Percentiles rank a stretch among this genome's conserved stretches.
phyloP scores from a whole-genome alignment of 371 early-diverging fungal genomes.

The Funneliformis caledonium region DNA sequence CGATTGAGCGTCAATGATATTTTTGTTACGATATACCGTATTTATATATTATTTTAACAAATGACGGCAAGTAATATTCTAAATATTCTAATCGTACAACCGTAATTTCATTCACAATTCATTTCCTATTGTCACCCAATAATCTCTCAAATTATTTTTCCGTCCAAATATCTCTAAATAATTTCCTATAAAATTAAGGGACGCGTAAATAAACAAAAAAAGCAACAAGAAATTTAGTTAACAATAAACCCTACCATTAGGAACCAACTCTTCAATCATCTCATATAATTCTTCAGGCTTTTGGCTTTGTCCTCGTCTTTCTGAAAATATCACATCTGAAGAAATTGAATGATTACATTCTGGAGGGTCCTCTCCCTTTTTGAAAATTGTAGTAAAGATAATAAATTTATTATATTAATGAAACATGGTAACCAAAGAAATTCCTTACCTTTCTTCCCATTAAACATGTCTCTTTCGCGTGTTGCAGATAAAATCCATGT shows the following conservation, averaged over 20 bases:
- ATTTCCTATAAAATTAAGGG: slow-evolving; percentile 53
- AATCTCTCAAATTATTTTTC: slow-evolving; percentile 91
- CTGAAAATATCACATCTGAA: slow-evolving; percentile 91
- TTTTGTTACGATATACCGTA: no score
- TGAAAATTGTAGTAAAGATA: not conserved
- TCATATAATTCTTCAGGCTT: slow-evolving; percentile 95
- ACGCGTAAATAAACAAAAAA: slow-evolving; percentile 46
- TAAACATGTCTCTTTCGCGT: slow-evolving; percentile 95
- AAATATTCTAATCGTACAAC: no score
- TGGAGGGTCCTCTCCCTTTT: slow-evolving; percentile 75
- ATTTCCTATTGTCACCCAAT: slow-evolving; percentile 95
- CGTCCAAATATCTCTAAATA: slow-evolving; percentile 95
- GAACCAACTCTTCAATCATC: slow-evolving; percentile 88
- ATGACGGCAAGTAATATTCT: no score
- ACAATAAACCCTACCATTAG: slow-evolving; percentile 63
- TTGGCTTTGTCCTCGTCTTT: slow-evolving; percentile 92
- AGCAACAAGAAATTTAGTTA: not conserved
- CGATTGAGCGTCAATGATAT: no score
- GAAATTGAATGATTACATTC: slow-evolving; percentile 76
- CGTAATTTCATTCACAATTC: slow-evolving; percentile 73
- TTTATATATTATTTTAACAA: no score
- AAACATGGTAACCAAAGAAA: not conserved
- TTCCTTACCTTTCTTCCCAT: slow-evolving; percentile 81
- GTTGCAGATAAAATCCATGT: slow-evolving; percentile 94
- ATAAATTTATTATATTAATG: not conserved